phyloP scores from a whole-genome alignment of 1,139 yeast species.

The Suzukiozyma palmioleophila region DNA sequence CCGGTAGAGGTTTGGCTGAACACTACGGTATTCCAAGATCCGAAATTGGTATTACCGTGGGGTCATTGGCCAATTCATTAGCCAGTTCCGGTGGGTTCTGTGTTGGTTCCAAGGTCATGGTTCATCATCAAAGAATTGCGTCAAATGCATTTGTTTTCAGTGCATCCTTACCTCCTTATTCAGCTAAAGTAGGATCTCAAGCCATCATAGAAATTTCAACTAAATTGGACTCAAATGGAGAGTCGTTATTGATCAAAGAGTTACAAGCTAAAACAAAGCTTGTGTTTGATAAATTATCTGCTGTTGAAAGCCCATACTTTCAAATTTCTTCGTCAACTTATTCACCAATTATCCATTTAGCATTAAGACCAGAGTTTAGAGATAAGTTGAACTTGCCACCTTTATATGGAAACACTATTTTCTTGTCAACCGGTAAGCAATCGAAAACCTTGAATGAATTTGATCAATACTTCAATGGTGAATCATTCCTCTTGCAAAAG shows the following conservation, averaged over 20 bases:
- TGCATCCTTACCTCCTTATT: conserved; percentile 92
- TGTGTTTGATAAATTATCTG: conserved; percentile 17
- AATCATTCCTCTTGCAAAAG: conserved; percentile 58
- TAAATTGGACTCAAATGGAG: conserved; percentile 30
- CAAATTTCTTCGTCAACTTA: conserved; percentile 52
- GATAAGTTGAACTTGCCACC: conserved; percentile 40
- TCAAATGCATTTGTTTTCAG: conserved; percentile 89
- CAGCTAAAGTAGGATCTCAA: conserved; percentile 69
- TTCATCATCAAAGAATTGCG: conserved; percentile 88
- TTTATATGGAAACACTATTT: conserved; percentile 41
- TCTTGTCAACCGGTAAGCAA: conserved; percentile 37
- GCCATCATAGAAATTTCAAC: conserved; percentile 42
- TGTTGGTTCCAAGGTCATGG: conserved; percentile 79
- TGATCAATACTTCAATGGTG: conserved; percentile 49
- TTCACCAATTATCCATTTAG: conserved; percentile 68
- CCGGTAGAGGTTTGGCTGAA: conserved; percentile 86
- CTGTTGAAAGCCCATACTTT: conserved; percentile 28
- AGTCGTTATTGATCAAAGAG: conserved; percentile 24
- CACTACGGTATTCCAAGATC: conserved; percentile 58
- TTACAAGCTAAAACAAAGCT: conserved; percentile 23
- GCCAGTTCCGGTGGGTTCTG: conserved; percentile 97
- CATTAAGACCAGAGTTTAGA: conserved; percentile 43
- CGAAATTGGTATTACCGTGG: conserved; percentile 79
- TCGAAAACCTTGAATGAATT: conserved; percentile 30
- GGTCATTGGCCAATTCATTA: conserved; percentile 77